phyloP scores from a whole-genome alignment of 495 filamentous ascomycete species.

The Aspergillus biplanus region DNA sequence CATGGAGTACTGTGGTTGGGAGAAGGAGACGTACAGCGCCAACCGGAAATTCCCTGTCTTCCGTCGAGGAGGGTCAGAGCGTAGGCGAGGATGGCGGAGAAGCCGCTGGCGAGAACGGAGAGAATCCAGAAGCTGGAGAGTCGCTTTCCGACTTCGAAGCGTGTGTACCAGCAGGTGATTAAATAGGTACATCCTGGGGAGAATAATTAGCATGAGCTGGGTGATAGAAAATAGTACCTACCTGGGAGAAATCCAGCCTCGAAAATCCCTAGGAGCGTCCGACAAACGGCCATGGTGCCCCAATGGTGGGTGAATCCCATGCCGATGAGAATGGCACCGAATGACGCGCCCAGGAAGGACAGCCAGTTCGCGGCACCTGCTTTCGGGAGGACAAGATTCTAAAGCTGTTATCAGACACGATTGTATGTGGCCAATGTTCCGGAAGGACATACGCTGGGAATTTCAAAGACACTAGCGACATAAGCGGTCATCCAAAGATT shows the following conservation, averaged over 20 bases:
- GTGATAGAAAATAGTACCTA: not conserved
- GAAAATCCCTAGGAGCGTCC: slow-evolving; percentile 15
- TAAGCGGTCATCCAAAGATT: not conserved
- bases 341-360: slow-evolving; percentile 19
- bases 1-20: too few relatives aligned
- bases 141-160: slow-evolving; percentile 23
- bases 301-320: slow-evolving; percentile 22
- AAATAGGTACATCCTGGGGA: slow-evolving; percentile 20
- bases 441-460: slow-evolving; percentile 21
- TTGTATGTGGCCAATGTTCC: not conserved
- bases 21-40: slow-evolving; percentile 14
- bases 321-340: slow-evolving; percentile 21
- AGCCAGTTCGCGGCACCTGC: slow-evolving; percentile 24
- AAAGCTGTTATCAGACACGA: not conserved
- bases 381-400: slow-evolving; percentile 24
- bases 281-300: slow-evolving; percentile 18
- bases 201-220: too few relatives aligned
- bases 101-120: slow-evolving; percentile 20
- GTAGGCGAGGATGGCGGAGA: slow-evolving; percentile 22
- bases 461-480: slow-evolving; percentile 16
- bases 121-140: slow-evolving; percentile 21
- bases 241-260: slow-evolving; percentile 24
- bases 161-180: slow-evolving; percentile 26
- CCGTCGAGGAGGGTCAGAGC: slow-evolving; percentile 19
- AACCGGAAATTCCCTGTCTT: slow-evolving; percentile 15